Evolutionary conservation across 176 grass and related monocot genomes (phyloP).

Genomic region (Stipa capillata): DNA sequence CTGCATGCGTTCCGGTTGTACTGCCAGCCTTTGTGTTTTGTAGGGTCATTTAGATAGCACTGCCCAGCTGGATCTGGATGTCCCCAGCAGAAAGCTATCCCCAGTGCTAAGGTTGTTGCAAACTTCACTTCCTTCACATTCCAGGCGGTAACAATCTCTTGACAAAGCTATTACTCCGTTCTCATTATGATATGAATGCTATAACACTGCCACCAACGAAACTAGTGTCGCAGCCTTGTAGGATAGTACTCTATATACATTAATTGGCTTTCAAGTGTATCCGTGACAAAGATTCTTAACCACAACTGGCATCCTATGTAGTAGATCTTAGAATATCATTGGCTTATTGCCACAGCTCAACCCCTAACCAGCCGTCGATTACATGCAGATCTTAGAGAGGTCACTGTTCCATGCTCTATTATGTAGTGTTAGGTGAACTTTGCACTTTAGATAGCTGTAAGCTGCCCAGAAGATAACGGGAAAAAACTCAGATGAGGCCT

Average conservation of each 20-base stretch:
- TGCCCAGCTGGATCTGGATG: background rate
- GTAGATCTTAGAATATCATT: background rate
- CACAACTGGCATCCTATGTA: background rate
- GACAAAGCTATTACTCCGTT: too few species aligned
- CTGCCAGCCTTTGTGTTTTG: background rate
- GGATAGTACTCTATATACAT: background rate
- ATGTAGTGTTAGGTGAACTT: conserved; percentile 14
- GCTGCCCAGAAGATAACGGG: background rate
- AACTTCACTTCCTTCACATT: background rate
- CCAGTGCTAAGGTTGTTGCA: background rate
- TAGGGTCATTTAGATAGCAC: background rate
- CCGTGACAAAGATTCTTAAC: conserved; percentile 15
- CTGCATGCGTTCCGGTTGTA: background rate
- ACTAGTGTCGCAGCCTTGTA: background rate
- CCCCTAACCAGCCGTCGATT: conserved; percentile 13
- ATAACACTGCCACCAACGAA: background rate
- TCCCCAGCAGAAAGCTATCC: background rate
- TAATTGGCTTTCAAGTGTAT: background rate
- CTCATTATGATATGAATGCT: background rate
- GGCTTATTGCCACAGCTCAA: background rate
- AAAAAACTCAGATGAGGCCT: background rate
- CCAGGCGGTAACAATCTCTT: too few species aligned
- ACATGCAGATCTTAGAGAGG: background rate
- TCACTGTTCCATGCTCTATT: background rate
- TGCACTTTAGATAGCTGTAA: background rate